Evolutionary conservation across 345 rosid species (phyloP), one percentile per base, ranked within the genome.

Genomic region (Ricinus communis): DNA sequence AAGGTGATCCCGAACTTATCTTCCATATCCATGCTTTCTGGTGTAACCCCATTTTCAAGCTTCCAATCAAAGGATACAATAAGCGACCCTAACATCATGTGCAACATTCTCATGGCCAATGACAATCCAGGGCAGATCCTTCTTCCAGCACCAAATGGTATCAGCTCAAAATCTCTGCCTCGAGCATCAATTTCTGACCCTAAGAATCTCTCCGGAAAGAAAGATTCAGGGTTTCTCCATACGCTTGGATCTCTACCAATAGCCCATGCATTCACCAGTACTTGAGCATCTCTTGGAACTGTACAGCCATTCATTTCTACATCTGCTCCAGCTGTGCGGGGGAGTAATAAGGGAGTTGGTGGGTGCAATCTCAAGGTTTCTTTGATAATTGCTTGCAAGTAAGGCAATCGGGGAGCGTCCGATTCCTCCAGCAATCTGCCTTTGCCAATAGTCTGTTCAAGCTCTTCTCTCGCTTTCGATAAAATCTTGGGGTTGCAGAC

Each of bases 101-200:
- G 0, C 47, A 53, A 30, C 60, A 68, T 54, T 25, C 60, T 52
- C n/a, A 36, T 45, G n/a, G 19, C 62, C 13, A 53, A 30, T 5
- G 47, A 1, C 33, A 38, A 5, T 53, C 71, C 71, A 36, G 49
- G 50, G 71, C 71, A 68, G 12, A 68, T 68, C 24, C 71, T 52
- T 1, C 71, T 16, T 16, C 71, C 71, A 11, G 71, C 6, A 14
- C 71, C 38, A 38, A 68, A 68, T 43, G 71, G 71, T 11, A 68
- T 1, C 6, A 12, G 53, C 10, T 52, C 4, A 25, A 52, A 68
- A 54, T 53, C 53, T 8, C 41, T 31, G 15, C 71, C 71, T 36
- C 60, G 33, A 13, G 53, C 53, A 7, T 52, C 71, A 38, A 38
- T 21, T 2, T 52, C 71, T 13, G 22, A 68, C 0, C 21, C 27